Conservation (phyloP, 1,284 basidiomycete genomes). For the Dichomitus squalens region DNA sequence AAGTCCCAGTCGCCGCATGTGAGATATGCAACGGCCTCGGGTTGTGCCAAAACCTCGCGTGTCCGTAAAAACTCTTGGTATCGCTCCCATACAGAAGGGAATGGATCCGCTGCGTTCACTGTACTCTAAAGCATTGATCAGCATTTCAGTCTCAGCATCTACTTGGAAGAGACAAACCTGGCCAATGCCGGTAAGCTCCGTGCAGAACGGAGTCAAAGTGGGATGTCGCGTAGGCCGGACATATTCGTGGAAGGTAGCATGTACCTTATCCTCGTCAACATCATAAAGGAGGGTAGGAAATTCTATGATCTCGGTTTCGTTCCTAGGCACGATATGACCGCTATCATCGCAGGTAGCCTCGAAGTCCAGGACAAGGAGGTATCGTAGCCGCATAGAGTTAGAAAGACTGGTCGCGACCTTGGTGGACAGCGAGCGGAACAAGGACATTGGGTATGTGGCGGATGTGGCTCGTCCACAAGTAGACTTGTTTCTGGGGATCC, state of each 20-base stretch:
- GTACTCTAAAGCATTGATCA: slow-evolving; percentile 24
- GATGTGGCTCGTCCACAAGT: no score
- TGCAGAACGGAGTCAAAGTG: slow-evolving; percentile 36
- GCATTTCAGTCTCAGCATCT: background rate
- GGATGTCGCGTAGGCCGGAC: slow-evolving; percentile 32
- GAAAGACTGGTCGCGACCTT: slow-evolving; percentile 1
- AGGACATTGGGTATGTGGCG: background rate
- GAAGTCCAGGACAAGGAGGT: slow-evolving; percentile 37
- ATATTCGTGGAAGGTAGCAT: slow-evolving; percentile 38
- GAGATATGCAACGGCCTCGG: slow-evolving; percentile 29
- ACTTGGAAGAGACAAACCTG: slow-evolving; percentile 27
- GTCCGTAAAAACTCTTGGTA: slow-evolving; percentile 32
- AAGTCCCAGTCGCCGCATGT: slow-evolving; percentile 41
- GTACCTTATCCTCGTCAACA: slow-evolving; percentile 30
- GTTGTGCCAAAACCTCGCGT: slow-evolving; percentile 24
- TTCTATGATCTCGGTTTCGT: slow-evolving; percentile 37
- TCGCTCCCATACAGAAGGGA: slow-evolving; percentile 35
- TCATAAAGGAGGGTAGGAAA: slow-evolving; percentile 37
- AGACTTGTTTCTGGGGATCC: no score
- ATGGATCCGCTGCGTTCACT: slow-evolving; percentile 34
- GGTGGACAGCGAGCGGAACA: background rate
- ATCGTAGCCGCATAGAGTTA: slow-evolving; percentile 20
- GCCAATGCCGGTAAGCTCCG: slow-evolving; percentile 37
- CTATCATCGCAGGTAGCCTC: slow-evolving; percentile 37
- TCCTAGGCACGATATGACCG: slow-evolving; percentile 8